A percentile compares a stretch with the other conserved stretches of the same genome.
These are phyloP conservation scores for Rhexocercosporidium sp. DNA, from an alignment of 2,329 filamentous ascomycete genomes.

Conservation along the genomic window DNA sequence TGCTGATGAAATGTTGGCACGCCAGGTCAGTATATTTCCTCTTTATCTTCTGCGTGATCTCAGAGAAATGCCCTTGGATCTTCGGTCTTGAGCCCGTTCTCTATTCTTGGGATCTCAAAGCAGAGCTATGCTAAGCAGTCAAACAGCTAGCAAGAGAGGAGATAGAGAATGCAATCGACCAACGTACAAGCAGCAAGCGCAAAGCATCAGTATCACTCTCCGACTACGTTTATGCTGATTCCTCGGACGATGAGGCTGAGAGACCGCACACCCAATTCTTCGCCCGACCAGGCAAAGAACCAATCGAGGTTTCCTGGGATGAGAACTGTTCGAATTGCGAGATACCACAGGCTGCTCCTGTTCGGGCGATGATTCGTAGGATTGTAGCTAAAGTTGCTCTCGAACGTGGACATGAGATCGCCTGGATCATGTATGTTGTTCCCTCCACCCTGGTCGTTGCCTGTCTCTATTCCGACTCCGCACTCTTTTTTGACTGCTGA, in stretches of 20 bases:
- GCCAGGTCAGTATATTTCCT: neutral
- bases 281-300: neutral
- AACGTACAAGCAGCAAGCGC: neutral
- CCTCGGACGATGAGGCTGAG: neutral
- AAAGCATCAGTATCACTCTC: neutral
- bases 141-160: neutral
- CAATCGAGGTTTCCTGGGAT: neutral
- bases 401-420: neutral
- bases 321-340: neutral
- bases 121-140: neutral
- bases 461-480: neutral
- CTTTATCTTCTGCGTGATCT: neutral
- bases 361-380: neutral
- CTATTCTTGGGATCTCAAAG: no score
- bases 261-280: neutral
- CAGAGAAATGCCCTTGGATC: no score
- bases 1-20: neutral
- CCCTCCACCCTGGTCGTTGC: neutral
- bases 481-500: neutral
- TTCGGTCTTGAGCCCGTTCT: no score
- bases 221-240: neutral
- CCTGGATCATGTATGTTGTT: neutral
- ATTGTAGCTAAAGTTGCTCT: neutral
- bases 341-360: neutral
- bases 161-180: neutral